Evolutionary conservation across 1,284 basidiomycete species (phyloP), one percentile per base, ranked within the genome.

Genomic region (Leccinum subatratum): DNA sequence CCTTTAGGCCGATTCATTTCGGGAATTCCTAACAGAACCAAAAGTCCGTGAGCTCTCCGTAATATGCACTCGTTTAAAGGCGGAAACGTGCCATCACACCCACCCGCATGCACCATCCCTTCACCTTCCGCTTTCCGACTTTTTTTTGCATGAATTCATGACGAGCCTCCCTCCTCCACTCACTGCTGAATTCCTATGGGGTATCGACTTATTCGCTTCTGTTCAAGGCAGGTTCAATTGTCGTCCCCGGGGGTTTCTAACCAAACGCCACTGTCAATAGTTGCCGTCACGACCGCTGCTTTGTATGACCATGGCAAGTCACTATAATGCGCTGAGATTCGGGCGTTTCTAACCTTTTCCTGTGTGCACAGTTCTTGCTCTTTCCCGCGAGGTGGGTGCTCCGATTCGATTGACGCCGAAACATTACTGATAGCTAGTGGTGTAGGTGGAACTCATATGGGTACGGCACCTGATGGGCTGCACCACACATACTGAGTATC

Each of bases 381-480:
- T 78, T 61, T 62, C 68, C 9, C 74, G 77, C 20, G 77, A 75
- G 67, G 74, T 72, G 60, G 65, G 74, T 65, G 48, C 22, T 39
- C 32, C 16, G 22, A 34, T 7, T 28, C n/a, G 22, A 39, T 37
- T 60, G 39, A 5, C 25, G 20, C 22, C 59, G 45, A 58, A 42
- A 60, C 2, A n/a, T 5, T 25, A 11, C 48, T 70, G 32, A 74
- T 32, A 22, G 14, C 22, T 11, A 12, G 37, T 28, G 60, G 42
- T 61, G 61, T 37, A 75, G 76, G 65, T 75, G 61, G 75, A 77
- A 6, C 72, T 77, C n/a, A 68, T 75, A 67, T 78, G 76, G 75
- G 74, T 76, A 62, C 63, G 74, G 42, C 5, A 18, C 58, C n/a
- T 14, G 8, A 48, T 42, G 28, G 34, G 39, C n/a, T 30, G 32